These are phyloP conservation scores for Mycena venus DNA, from an alignment of 768 basidiomycete genomes.

Conservation along the genomic window DNA sequence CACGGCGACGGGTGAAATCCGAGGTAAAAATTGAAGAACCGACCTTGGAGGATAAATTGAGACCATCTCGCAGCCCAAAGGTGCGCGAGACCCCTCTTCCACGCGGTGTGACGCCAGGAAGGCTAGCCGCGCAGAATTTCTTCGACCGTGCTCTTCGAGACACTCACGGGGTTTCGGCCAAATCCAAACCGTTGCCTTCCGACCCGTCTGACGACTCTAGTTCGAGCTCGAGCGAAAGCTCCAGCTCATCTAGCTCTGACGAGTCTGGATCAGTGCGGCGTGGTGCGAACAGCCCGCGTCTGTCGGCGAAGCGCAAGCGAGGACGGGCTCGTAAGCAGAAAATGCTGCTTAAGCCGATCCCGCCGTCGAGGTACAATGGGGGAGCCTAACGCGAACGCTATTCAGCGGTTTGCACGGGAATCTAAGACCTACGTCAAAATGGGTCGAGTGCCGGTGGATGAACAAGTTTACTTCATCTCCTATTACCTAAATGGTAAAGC, in stretches of 20 bases:
- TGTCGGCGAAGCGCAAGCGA: conserved; percentile 1
- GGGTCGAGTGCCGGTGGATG: no score
- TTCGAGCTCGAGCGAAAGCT: not conserved
- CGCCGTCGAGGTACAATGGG: conserved; percentile 43
- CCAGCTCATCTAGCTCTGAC: not conserved
- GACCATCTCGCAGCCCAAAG: not conserved
- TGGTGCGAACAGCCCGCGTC: not conserved
- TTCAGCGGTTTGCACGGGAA: conserved; percentile 43
- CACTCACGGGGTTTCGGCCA: not conserved
- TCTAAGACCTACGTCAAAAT: no score
- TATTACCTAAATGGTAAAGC: conserved; percentile 47
- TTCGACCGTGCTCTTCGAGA: conserved; percentile 2
- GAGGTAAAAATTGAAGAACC: not conserved
- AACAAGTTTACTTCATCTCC: conserved; percentile 38
- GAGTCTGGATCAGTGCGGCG: not conserved
- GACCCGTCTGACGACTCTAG: not conserved
- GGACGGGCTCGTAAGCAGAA: not conserved
- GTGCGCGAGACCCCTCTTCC: not conserved
- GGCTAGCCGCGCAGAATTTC: not conserved
- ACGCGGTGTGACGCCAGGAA: not conserved
- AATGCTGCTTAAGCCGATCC: conserved; percentile 39
- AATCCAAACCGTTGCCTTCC: not conserved
- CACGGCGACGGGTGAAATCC: not conserved
- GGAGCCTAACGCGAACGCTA: conserved; percentile 31
- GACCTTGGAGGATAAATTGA: no score